A percentile compares a stretch with the other conserved stretches of the same genome.
Evolutionary conservation across 2,329 filamentous ascomycete species (phyloP).

Genomic region (Ramularia endophylla): DNA sequence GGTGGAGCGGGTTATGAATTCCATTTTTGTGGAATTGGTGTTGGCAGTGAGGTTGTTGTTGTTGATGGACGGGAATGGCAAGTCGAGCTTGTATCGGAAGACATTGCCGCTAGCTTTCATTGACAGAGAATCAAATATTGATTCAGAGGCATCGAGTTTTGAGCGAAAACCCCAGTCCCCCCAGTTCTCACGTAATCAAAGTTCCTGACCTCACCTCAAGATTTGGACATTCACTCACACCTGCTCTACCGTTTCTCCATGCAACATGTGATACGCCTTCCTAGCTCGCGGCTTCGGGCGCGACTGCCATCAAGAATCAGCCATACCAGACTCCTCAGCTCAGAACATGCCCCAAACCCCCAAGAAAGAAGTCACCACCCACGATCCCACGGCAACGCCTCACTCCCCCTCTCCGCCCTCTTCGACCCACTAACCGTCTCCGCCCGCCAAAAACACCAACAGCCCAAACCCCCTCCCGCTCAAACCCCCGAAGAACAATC

Average conservation of each 20-base stretch:
- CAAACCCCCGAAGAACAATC: conserved; percentile 38
- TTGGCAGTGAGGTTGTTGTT: neutral
- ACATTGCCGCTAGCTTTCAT: too few species aligned
- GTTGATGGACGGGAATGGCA: too few species aligned
- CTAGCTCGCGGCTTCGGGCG: neutral
- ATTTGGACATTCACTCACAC: neutral
- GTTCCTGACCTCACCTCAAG: neutral
- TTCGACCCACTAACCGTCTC: conserved; percentile 40
- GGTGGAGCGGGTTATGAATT: conserved; percentile 19
- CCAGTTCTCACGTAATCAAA: neutral
- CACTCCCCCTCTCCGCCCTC: conserved; percentile 44
- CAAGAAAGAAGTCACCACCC: neutral
- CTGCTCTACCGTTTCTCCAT: neutral
- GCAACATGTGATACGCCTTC: conserved; percentile 12
- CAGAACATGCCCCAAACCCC: conserved; percentile 1
- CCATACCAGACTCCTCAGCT: neutral
- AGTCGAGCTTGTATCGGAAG: too few species aligned
- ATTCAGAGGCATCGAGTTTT: too few species aligned
- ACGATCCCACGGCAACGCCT: conserved; percentile 23
- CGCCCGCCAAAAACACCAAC: conserved; percentile 32
- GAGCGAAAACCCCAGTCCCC: neutral
- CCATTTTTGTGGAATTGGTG: conserved; percentile 15
- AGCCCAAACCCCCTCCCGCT: conserved; percentile 37
- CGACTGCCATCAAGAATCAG: too few species aligned
- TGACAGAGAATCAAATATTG: too few species aligned